Evolutionary conservation across 1,284 basidiomycete genomes (phyloP).

Genomic region (Sutorius eximius): DNA sequence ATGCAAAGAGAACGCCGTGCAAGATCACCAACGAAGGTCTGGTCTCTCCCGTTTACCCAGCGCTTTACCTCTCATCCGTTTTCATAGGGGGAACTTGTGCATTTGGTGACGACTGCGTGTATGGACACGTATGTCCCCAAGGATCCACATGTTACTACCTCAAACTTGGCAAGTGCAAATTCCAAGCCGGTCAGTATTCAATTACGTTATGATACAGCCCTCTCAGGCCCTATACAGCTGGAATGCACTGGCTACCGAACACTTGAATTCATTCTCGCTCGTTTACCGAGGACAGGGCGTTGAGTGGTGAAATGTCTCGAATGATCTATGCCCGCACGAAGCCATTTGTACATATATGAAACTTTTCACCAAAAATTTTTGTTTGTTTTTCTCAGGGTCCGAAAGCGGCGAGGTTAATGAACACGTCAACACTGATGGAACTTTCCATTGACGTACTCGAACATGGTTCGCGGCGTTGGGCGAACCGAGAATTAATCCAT

Average conservation of each 20-base stretch:
- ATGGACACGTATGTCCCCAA: slow-evolving; percentile 58
- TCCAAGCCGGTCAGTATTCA: slow-evolving; percentile 49
- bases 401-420: slow-evolving; percentile 28
- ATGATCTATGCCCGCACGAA: slow-evolving; percentile 12
- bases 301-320: slow-evolving; percentile 13
- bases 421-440: slow-evolving; percentile 38
- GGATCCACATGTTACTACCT: slow-evolving; percentile 50
- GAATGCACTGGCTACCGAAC: slow-evolving; percentile 30
- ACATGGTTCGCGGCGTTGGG: slow-evolving; percentile 29
- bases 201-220: slow-evolving; percentile 14
- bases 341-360: slow-evolving; percentile 39
- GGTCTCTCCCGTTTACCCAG: slow-evolving; percentile 5
- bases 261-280: slow-evolving; percentile 15
- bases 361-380: slow-evolving; percentile 27
- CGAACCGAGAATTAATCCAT: slow-evolving; percentile 23
- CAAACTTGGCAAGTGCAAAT: slow-evolving; percentile 58
- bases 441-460: slow-evolving; percentile 35
- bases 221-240: slow-evolving; percentile 33
- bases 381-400: slow-evolving; percentile 25
- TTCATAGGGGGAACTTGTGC: slow-evolving; percentile 49
- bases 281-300: slow-evolving; percentile 7
- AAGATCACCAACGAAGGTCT: slow-evolving; percentile 53
- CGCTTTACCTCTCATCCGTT: slow-evolving; percentile 3
- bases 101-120: slow-evolving; percentile 59
- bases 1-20: slow-evolving; percentile 61